A percentile compares a stretch with the other conserved stretches of the same genome.
Evolutionary conservation across 495 filamentous ascomycete species (phyloP).

Genomic region (Hypoxylon lienhwacheense): DNA sequence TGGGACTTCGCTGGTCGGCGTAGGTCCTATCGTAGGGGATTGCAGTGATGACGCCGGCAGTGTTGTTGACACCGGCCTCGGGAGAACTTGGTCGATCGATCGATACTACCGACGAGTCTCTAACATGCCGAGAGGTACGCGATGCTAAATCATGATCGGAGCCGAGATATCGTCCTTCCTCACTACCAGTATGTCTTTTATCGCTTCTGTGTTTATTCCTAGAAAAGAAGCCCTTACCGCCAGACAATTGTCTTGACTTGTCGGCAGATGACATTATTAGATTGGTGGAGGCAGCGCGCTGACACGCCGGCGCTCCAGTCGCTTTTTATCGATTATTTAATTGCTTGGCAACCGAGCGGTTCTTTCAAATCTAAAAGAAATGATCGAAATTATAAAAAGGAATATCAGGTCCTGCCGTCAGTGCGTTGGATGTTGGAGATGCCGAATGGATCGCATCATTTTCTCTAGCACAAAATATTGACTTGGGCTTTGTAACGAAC

Average conservation of each 20-base stretch:
- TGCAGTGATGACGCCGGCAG: slow-evolving; percentile 82
- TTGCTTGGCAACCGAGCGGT: slow-evolving; percentile 5
- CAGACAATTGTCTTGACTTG: slow-evolving; percentile 80
- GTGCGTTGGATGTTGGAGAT: slow-evolving; percentile 35
- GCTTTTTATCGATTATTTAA: slow-evolving; percentile 21
- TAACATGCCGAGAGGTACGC: slow-evolving; percentile 76
- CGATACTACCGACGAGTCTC: slow-evolving; percentile 75
- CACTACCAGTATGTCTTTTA: slow-evolving; percentile 57
- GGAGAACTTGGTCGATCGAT: slow-evolving; percentile 62
- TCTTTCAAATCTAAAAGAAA: slow-evolving; percentile 7
- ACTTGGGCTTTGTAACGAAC: slow-evolving; percentile 26
- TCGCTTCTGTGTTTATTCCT: slow-evolving; percentile 75
- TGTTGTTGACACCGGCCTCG: slow-evolving; percentile 62
- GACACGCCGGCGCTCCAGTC: slow-evolving; percentile 29
- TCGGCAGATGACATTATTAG: slow-evolving; percentile 64
- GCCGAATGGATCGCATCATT: slow-evolving; percentile 37
- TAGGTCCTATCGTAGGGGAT: slow-evolving; percentile 84
- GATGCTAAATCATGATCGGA: slow-evolving; percentile 60
- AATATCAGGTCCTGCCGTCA: slow-evolving; percentile 36
- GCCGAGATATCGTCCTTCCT: slow-evolving; percentile 54
- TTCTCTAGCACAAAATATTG: slow-evolving; percentile 29
- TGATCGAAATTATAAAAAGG: slow-evolving; percentile 24
- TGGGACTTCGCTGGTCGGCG: slow-evolving; percentile 67
- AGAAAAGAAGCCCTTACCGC: slow-evolving; percentile 83
- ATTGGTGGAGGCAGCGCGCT: slow-evolving; percentile 25